These are phyloP conservation scores for Alternaria burnsii DNA, from an alignment of 2,329 filamentous ascomycete genomes.

Conservation along the genomic window DNA sequence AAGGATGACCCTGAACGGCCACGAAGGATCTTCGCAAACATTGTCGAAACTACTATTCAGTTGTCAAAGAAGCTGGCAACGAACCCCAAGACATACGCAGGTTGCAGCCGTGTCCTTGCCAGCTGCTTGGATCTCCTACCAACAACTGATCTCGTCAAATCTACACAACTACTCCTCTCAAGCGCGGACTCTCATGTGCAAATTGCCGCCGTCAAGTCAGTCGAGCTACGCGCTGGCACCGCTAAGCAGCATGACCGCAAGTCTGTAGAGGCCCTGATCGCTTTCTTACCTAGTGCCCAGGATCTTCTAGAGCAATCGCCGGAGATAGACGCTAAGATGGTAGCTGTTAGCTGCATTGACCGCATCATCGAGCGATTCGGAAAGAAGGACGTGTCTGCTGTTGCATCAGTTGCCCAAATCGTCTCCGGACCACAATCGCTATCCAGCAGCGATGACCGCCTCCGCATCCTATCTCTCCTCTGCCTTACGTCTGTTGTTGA, in stretches of 20 bases:
- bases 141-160: slow-evolving; percentile 86
- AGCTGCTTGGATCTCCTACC: slow-evolving; percentile 86
- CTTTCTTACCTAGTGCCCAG: slow-evolving; percentile 81
- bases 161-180: slow-evolving; percentile 81
- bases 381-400: slow-evolving; percentile 83
- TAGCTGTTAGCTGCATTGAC: slow-evolving; percentile 88
- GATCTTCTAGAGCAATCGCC: slow-evolving; percentile 76
- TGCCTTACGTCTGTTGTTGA: slow-evolving; percentile 90
- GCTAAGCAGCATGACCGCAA: slow-evolving; percentile 73
- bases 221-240: slow-evolving; percentile 80
- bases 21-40: slow-evolving; percentile 45
- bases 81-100: slow-evolving; percentile 47
- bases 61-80: slow-evolving; percentile 71
- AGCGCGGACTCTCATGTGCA: slow-evolving; percentile 76
- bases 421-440: slow-evolving; percentile 81
- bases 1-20: slow-evolving; percentile 39
- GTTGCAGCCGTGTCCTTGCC: slow-evolving; percentile 73
- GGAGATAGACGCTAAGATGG: slow-evolving; percentile 80
- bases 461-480: slow-evolving; percentile 84
- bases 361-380: slow-evolving; percentile 95
- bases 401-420: slow-evolving; percentile 76
- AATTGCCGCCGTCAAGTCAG: slow-evolving; percentile 74
- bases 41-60: slow-evolving; percentile 54
- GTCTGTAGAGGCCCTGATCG: slow-evolving; percentile 75
- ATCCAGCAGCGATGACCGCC: slow-evolving; percentile 73